These are phyloP conservation scores for Rhizopogon sp. DNA, from an alignment of 768 basidiomycete genomes.

Conservation along the genomic window DNA sequence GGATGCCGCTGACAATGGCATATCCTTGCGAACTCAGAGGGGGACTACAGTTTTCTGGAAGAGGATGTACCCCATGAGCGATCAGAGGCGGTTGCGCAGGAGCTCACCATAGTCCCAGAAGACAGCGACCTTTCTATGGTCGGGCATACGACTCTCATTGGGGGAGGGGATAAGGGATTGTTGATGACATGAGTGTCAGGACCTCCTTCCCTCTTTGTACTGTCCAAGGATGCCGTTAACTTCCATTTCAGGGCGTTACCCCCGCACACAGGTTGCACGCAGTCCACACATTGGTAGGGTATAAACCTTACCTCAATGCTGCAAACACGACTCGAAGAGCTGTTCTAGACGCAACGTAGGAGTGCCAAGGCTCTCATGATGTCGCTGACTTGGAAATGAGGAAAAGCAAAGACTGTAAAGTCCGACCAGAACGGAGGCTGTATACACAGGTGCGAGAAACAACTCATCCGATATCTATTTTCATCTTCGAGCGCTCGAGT, in stretches of 20 bases:
- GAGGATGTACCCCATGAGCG: not conserved
- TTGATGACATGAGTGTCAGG: too few species aligned
- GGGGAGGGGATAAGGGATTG: not conserved
- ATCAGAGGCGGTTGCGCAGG: not conserved
- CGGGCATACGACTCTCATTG: not conserved
- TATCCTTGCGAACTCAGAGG: constrained; percentile 28
- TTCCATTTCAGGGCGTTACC: not conserved
- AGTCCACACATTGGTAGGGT: too few species aligned
- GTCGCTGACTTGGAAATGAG: not conserved
- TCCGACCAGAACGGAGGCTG: too few species aligned
- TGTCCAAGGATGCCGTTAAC: constrained; percentile 3
- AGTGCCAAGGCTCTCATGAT: too few species aligned
- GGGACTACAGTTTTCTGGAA: constrained; percentile 26
- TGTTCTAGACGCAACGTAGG: too few species aligned
- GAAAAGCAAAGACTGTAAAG: too few species aligned
- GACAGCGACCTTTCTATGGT: constrained; percentile 35
- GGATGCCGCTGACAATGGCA: constrained; percentile 39
- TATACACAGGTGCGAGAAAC: too few species aligned
- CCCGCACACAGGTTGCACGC: too few species aligned
- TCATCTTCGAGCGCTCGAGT: not conserved
- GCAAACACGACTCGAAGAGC: too few species aligned
- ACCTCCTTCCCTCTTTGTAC: constrained; percentile 13
- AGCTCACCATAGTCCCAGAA: constrained; percentile 34
- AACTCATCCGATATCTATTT: not conserved
- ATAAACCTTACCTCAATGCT: too few species aligned